phyloP scores from a whole-genome alignment of 306 rosid genomes.

The Glycine tomentella region DNA sequence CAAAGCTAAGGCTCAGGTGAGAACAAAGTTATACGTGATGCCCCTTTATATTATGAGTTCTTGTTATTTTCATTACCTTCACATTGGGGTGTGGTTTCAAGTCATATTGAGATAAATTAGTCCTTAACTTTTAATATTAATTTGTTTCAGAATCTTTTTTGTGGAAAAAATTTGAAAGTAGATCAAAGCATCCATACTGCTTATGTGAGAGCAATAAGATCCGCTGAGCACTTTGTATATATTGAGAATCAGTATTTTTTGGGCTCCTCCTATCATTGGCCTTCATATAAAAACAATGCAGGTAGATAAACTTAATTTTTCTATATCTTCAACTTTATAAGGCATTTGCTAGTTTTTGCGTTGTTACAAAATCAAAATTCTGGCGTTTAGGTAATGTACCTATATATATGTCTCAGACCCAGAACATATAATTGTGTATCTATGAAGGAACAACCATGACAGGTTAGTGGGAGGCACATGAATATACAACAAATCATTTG shows the following conservation, averaged over 20 bases:
- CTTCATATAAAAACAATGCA: slow-evolving; percentile 75
- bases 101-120: slow-evolving; percentile 20
- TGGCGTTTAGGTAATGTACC: background rate
- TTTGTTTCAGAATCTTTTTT: slow-evolving; percentile 66
- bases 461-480: background rate
- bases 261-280: slow-evolving; percentile 82
- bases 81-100: background rate
- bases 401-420: background rate
- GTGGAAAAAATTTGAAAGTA: slow-evolving; percentile 76
- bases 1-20: slow-evolving; percentile 73
- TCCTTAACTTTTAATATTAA: slow-evolving; percentile 25
- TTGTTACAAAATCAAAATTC: background rate
- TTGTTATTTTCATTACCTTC: slow-evolving; percentile 30
- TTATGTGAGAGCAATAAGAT: slow-evolving; percentile 73
- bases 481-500: background rate
- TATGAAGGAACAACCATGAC: background rate
- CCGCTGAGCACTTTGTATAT: slow-evolving; percentile 73
- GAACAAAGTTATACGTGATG: slow-evolving; percentile 39
- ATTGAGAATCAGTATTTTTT: slow-evolving; percentile 72
- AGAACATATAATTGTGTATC: background rate
- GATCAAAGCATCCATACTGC: slow-evolving; percentile 78
- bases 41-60: slow-evolving; percentile 16
- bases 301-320: slow-evolving; percentile 46
- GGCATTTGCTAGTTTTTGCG: background rate
- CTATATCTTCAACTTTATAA: background rate